Evolutionary conservation across 371 early-diverging fungal genomes (phyloP).

Genomic region (Syncephalastrum sp.): DNA sequence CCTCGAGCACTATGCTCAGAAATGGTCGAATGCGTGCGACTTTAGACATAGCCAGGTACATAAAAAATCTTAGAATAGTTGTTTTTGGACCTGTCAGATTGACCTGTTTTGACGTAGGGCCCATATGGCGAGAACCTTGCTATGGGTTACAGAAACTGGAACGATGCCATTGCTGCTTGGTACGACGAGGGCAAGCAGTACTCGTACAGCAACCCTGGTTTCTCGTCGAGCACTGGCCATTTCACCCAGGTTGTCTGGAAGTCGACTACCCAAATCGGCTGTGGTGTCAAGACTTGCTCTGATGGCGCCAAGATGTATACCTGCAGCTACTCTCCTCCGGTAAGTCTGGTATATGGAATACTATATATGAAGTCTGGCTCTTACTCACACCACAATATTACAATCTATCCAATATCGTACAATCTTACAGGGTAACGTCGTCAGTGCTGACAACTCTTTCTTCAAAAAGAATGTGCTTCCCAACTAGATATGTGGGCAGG

Average conservation of each 20-base stretch:
- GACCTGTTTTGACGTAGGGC: slow-evolving; percentile 6
- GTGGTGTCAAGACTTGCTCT: slow-evolving; percentile 48
- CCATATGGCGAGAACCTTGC: slow-evolving; percentile 53
- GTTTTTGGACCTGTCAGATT: background rate
- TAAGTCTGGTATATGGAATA: too few relatives aligned
- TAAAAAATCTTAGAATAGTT: background rate
- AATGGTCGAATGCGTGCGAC: slow-evolving; percentile 41
- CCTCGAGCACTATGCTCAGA: slow-evolving; percentile 46
- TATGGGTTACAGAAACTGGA: slow-evolving; percentile 35
- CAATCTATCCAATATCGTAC: too few relatives aligned
- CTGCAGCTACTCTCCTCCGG: slow-evolving; percentile 46
- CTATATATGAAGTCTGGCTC: too few relatives aligned
- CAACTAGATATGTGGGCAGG: background rate
- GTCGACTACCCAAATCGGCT: slow-evolving; percentile 46
- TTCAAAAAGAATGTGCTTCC: slow-evolving; percentile 45
- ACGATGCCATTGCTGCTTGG: slow-evolving; percentile 35
- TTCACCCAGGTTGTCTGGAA: slow-evolving; percentile 60
- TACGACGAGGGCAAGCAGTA: slow-evolving; percentile 46
- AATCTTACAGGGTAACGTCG: slow-evolving; percentile 40
- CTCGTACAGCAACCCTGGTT: slow-evolving; percentile 35
- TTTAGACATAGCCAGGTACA: slow-evolving; percentile 36
- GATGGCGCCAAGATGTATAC: slow-evolving; percentile 35
- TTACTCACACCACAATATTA: too few relatives aligned
- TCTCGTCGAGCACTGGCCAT: slow-evolving; percentile 37
- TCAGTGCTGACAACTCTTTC: slow-evolving; percentile 18